Base-by-base conservation (phyloP, 331 rosid genomes). In the Malus hybrid region DNA sequence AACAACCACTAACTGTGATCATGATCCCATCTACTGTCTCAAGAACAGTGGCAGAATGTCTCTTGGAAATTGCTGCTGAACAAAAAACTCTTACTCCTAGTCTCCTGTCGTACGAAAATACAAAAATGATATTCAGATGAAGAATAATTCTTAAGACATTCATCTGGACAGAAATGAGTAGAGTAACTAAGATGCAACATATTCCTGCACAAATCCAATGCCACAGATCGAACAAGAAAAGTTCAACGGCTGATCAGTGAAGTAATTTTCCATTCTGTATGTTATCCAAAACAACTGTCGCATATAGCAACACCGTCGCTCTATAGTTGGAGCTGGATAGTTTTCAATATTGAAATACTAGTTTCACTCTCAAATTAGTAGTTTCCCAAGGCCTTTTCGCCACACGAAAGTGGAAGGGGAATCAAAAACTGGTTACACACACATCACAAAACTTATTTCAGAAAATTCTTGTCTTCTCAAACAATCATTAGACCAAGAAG, bases 21-120 rank as follows among this genome's bases (percentile, higher is more conserved):
- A 66, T 70, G 70, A 85, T 76, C 59, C 91, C 97, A 79, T 93
- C 97, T 68, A 44, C 52, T 27, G 96, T 83, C 85, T 85, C 90
- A 12, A 93, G 72, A 34, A 74, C 80, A 65, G 85, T 89, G 67
- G 90, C 71, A 50, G 83, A 81, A 36, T 91, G 84, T 80, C 93
- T 84, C 85, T 73, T 83, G 19, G 85, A 78, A 83, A 93, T 84
- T 31, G 76, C 74, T 62, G 86, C 71, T 12, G 97, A 93, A 33
- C 55, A 19, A 81, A 87, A 86, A 65, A 71, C 67, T 68, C 86
- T 86, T 16, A 76, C 78, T 46, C 70, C 88, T 56, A 70, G 32
- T 72, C 88, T 64, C 81, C 96, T 90, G 81, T 59, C 44, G 20
- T 52, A 46, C 33, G 9, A 22, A 62, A 78, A 36, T n/a, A 69